These are phyloP conservation scores for Alternaria triticimaculans DNA, from an alignment of 2,329 filamentous ascomycete genomes.

Conservation along the genomic window DNA sequence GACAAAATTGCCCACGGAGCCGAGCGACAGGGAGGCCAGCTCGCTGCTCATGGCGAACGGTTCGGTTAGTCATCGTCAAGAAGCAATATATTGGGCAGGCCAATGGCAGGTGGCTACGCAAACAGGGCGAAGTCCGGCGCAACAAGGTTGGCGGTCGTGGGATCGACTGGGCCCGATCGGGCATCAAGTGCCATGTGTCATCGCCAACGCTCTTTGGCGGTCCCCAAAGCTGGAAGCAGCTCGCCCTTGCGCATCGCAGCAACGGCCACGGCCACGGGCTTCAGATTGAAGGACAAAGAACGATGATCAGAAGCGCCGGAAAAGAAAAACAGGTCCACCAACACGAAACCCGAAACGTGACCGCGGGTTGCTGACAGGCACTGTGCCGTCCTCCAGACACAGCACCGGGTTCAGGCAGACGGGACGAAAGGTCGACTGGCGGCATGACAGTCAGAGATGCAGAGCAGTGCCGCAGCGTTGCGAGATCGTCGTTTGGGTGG, in stretches of 20 bases:
- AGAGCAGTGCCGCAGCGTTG: conserved; percentile 38
- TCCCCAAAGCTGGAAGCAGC: conserved; percentile 34
- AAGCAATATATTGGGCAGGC: conserved; percentile 34
- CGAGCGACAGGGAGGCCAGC: neutral
- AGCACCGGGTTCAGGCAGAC: conserved; percentile 34
- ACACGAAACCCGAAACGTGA: conserved; percentile 45
- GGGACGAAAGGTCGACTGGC: conserved; percentile 26
- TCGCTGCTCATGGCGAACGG: conserved; percentile 13
- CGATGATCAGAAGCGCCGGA: conserved; percentile 23
- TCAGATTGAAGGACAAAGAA: conserved; percentile 23
- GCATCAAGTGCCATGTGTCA: conserved; percentile 38
- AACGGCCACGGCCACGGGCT: conserved; percentile 6
- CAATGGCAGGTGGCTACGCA: conserved; percentile 27
- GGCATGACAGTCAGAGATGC: conserved; percentile 42
- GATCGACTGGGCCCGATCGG: conserved; percentile 25
- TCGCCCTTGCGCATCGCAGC: conserved; percentile 27
- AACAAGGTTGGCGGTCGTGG: conserved; percentile 18
- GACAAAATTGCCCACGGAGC: conserved; percentile 19
- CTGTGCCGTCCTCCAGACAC: conserved; percentile 27
- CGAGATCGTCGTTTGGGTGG: conserved; percentile 39
- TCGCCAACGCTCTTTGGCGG: conserved; percentile 37
- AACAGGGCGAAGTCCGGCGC: conserved; percentile 23
- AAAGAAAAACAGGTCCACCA: conserved; percentile 29
- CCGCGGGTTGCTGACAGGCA: conserved; percentile 25
- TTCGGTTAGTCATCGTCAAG: conserved; percentile 37